Evolutionary conservation across 805 yeast species (phyloP), one percentile per base, ranked within the genome.

Genomic region (Nakazawaea holstii): DNA sequence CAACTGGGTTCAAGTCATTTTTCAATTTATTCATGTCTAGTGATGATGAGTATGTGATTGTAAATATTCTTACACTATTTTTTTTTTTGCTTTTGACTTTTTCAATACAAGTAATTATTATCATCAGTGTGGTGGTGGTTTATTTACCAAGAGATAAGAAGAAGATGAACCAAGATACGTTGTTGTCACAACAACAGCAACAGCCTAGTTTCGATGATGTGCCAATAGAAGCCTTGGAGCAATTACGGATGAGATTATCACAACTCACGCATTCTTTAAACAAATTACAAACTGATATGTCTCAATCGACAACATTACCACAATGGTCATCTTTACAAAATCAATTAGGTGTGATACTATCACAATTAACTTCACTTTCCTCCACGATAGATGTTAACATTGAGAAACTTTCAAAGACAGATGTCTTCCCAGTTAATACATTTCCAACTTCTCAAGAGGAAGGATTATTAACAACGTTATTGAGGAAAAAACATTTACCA

Each of bases 381-480:
- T 65, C 77, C 6, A 82, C 88, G 1, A 60, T 94, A 24, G 79
- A 82, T 36, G 73, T 74, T 46, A 80, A 84, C 56, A 73, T 78
- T 6, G 83, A 76, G 3, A 63, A 76, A 0, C 68, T 94, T 26
- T 74, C 75, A 39, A 65, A 77, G 5, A 82, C 95, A 0, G 89
- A 87, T 44, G 91, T 82, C 1, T 92, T 79, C 58, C 99, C 99
- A 1, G 69, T 87, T 46, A 84, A 91, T 0, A 75, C 76, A 17
- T 94, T 92, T 60, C 97, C 97, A 8, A 79, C 95, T 0, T 77
- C 88, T 1, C 85, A 87, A 39, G 91, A 87, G 53, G 91, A 87
- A 57, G 87, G 89, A 2, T 71, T 94, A 32, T 67, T 91, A 43
- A 86, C 95, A 0, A 90, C 97, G 0, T 69, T 94, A 50, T 64